These are phyloP conservation scores for Elaeis guineensis DNA, from an alignment of 176 grass and related monocot species.

Conservation along the genomic window DNA sequence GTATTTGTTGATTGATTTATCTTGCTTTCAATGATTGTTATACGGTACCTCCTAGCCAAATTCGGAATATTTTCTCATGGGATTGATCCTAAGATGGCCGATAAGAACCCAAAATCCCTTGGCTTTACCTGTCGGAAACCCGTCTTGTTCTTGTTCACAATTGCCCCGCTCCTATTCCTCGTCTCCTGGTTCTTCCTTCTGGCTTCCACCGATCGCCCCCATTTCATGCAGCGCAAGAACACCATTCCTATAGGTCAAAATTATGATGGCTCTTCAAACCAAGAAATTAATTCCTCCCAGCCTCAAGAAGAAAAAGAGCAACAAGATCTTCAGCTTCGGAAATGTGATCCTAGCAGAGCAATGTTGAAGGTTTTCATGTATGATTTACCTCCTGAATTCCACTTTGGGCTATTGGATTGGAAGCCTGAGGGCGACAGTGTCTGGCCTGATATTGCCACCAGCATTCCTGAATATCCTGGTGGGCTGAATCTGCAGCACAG, in stretches of 20 bases:
- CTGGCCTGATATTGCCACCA: slow-evolving; percentile 45
- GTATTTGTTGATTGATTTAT: neutral
- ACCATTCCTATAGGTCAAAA: too few relatives aligned
- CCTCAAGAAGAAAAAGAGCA: too few relatives aligned
- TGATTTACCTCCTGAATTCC: slow-evolving; percentile 78
- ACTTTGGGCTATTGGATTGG: slow-evolving; percentile 84
- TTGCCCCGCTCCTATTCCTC: slow-evolving; percentile 45
- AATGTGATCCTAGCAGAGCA: slow-evolving; percentile 36
- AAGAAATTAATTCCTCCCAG: too few relatives aligned
- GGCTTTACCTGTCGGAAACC: slow-evolving; percentile 23
- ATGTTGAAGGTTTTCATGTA: slow-evolving; percentile 75
- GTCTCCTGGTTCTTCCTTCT: slow-evolving; percentile 60
- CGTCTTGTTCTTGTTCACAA: slow-evolving; percentile 36
- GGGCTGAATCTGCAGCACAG: slow-evolving; percentile 93
- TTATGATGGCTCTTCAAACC: too few relatives aligned
- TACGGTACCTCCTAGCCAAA: neutral
- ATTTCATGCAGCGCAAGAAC: neutral
- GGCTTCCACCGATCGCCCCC: slow-evolving; percentile 22
- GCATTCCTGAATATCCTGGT: slow-evolving; percentile 55
- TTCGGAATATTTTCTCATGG: neutral
- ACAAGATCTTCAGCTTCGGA: too few relatives aligned
- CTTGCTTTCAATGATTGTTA: neutral
- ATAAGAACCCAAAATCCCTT: neutral
- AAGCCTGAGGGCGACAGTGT: slow-evolving; percentile 23
- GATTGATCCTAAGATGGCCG: neutral